phyloP scores from a whole-genome alignment of 2,329 filamentous ascomycete genomes.

The Diaporthe australafricana region DNA sequence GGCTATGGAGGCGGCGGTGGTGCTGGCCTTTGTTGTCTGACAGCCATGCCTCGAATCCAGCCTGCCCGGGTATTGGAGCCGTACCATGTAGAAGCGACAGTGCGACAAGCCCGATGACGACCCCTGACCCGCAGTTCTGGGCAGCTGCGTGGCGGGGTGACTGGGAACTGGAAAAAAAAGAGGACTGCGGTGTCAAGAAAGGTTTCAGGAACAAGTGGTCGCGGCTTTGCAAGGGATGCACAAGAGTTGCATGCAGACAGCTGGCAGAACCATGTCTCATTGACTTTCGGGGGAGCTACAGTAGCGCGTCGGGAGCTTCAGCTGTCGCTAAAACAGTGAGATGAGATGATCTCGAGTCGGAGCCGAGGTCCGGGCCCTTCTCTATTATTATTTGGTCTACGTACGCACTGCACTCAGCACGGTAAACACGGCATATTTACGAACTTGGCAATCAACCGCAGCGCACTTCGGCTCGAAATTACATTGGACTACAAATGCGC shows the following conservation, averaged over 20 bases:
- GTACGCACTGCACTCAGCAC: not conserved
- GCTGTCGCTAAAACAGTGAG: not conserved
- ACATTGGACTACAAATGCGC: not conserved
- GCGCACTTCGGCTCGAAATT: constrained; percentile 20
- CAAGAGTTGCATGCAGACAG: not conserved
- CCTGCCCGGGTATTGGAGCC: not conserved
- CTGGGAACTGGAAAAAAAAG: not conserved
- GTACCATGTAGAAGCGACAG: constrained; percentile 15
- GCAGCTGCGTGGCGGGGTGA: constrained; percentile 13
- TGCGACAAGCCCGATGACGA: constrained; percentile 18
- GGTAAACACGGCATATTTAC: not conserved
- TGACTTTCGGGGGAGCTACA: not conserved
- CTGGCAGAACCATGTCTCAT: constrained; percentile 22
- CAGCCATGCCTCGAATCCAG: constrained; percentile 35
- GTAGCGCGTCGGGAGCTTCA: constrained; percentile 12
- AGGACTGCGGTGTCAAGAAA: not conserved
- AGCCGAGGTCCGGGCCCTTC: constrained; percentile 14
- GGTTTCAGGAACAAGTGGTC: constrained; percentile 9
- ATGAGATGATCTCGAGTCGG: constrained; percentile 23
- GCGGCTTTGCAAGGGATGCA: not conserved
- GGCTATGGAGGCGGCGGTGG: constrained; percentile 23
- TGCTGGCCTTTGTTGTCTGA: constrained; percentile 29
- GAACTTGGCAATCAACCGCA: constrained; percentile 27
- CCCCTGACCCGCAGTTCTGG: constrained; percentile 20
- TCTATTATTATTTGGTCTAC: no score